These are phyloP conservation scores for Bryum argenteum DNA, from an alignment of 225 moss, liverwort and hornwort species.

Conservation along the genomic window DNA sequence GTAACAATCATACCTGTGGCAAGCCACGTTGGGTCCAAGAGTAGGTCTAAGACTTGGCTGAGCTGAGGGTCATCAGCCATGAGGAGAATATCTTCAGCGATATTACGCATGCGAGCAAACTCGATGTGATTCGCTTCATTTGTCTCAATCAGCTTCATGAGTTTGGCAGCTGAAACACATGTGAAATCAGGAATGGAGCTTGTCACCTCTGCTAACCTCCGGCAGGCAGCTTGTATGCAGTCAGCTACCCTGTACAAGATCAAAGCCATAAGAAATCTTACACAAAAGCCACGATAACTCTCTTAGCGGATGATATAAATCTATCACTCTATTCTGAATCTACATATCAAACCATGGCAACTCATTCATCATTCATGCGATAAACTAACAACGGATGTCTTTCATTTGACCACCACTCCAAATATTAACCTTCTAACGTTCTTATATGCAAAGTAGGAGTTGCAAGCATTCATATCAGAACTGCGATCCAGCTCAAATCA, in stretches of 20 bases:
- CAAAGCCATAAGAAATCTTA: background rate
- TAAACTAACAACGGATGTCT: no score
- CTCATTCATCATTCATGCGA: no score
- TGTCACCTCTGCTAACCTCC: slow-evolving; percentile 51
- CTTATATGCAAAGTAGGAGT: no score
- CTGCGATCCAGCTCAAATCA: no score
- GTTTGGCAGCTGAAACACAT: slow-evolving; percentile 86
- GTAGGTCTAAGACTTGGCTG: slow-evolving; percentile 55
- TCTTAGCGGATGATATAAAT: no score
- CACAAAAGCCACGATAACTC: background rate
- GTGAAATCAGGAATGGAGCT: slow-evolving; percentile 86
- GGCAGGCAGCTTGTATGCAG: slow-evolving; percentile 70
- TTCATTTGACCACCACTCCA: no score
- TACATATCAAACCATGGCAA: no score
- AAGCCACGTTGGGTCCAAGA: slow-evolving; percentile 91
- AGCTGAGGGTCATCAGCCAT: slow-evolving; percentile 78
- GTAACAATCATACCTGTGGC: slow-evolving; percentile 58
- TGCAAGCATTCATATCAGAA: no score
- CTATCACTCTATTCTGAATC: no score
- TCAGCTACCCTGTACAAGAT: slow-evolving; percentile 52
- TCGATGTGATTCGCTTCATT: slow-evolving; percentile 94
- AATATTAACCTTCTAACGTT: no score
- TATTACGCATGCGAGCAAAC: slow-evolving; percentile 78
- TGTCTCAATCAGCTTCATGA: slow-evolving; percentile 92
- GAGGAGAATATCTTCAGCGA: slow-evolving; percentile 78